Conservation (phyloP, 2,329 filamentous ascomycete species). For the Neofusicoccum sp. region DNA sequence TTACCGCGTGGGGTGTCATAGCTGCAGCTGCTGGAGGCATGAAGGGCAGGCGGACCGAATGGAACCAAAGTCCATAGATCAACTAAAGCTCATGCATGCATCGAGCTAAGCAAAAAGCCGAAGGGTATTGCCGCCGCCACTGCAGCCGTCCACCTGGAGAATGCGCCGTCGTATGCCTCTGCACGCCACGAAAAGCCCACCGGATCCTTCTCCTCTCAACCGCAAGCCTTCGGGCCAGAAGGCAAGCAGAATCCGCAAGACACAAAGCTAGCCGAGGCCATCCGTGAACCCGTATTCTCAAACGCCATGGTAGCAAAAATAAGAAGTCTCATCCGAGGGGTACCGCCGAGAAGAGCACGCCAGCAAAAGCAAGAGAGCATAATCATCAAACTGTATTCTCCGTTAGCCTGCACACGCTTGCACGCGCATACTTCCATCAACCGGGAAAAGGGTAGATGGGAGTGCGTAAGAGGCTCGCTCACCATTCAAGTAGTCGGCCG, state of each 20-base stretch:
- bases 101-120: not conserved
- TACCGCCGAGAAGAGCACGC: not conserved
- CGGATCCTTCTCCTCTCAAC: not conserved
- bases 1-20: not conserved
- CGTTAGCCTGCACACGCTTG: not conserved
- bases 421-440: not conserved
- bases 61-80: not conserved
- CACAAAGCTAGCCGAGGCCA: not conserved
- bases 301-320: not conserved
- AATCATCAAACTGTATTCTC: not conserved
- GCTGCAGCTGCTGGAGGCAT: not conserved
- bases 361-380: not conserved
- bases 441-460: slow-evolving; percentile 42
- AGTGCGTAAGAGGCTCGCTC: not conserved
- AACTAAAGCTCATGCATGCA: not conserved
- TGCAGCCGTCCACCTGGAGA: not conserved
- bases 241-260: no score
- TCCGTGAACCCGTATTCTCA: not conserved
- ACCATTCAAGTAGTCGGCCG: slow-evolving; percentile 71
- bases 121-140: no score
- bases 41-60: not conserved
- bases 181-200: not conserved
- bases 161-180: not conserved
- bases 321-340: not conserved
- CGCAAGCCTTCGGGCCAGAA: not conserved